A percentile compares a stretch with the other conserved stretches of the same genome.
These are phyloP conservation scores for Rostrohypoxylon terebratum DNA, from an alignment of 495 filamentous ascomycete species.

Conservation along the genomic window DNA sequence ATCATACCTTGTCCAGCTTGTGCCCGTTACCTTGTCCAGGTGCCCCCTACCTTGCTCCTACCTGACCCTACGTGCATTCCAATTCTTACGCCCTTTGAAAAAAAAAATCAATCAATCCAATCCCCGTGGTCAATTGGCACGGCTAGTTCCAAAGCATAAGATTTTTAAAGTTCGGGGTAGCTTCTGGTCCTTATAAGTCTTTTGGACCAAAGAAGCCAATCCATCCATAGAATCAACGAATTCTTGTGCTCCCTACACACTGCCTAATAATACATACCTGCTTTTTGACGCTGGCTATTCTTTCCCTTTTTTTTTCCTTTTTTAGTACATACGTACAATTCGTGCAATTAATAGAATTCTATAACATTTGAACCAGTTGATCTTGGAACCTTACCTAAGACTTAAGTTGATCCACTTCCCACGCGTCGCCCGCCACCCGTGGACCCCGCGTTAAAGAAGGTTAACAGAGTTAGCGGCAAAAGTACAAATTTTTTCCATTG, in stretches of 20 bases:
- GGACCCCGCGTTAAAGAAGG: slow-evolving; percentile 18
- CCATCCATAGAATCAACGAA: not conserved
- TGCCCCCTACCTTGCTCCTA: slow-evolving; percentile 28
- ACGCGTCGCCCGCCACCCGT: slow-evolving; percentile 30
- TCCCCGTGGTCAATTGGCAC: slow-evolving; percentile 46
- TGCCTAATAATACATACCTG: not conserved
- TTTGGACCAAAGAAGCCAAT: not conserved
- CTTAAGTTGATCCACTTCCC: slow-evolving; percentile 29
- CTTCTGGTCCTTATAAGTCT: slow-evolving; percentile 11
- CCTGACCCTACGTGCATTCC: slow-evolving; percentile 47
- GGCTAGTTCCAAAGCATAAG: slow-evolving; percentile 3
- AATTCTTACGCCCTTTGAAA: slow-evolving; percentile 33
- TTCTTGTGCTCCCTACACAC: not conserved
- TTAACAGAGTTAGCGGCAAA: slow-evolving; percentile 37
- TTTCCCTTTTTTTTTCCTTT: slow-evolving; percentile 3
- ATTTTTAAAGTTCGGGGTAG: slow-evolving; percentile 17
- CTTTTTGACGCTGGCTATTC: slow-evolving; percentile 1
- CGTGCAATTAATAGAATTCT: not conserved
- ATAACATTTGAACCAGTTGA: not conserved
- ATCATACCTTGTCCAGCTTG: slow-evolving; percentile 22
- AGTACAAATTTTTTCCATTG: slow-evolving; percentile 38
- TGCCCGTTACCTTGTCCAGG: slow-evolving; percentile 12
- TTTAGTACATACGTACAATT: slow-evolving; percentile 11
- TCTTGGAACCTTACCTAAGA: slow-evolving; percentile 1
- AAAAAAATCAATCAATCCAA: slow-evolving; percentile 39